Base-by-base conservation (phyloP, 805 yeast species). In the Wickerhamiella spandovensis region DNA sequence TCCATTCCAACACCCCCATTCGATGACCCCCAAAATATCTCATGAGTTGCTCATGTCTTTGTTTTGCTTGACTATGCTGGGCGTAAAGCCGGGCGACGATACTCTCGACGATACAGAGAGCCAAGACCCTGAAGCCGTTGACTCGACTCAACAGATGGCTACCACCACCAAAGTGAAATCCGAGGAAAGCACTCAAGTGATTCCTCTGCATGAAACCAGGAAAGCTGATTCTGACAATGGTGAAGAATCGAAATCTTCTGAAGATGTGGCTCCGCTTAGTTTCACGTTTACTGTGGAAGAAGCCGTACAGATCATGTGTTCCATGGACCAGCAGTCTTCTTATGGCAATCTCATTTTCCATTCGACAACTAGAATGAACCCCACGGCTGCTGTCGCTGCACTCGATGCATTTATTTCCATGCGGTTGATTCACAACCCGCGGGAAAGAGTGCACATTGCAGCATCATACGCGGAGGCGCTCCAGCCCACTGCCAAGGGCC, bases 401-500 rank as follows among this genome's bases (percentile, higher is more conserved):
- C 23, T 54, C 3, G 21, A 46, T 8, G 18, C 20, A 10, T 51
- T 51, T 30, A 5, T 50, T 8, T 42, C 41, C 8, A 48, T 51
- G 4, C 52, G 44, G 6, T 35, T 52, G 6, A 21, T 56, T 20
- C 53, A 53, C 39, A 20, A 32, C 13, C 57, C 56, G 2, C 38
- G 24, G 2, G 48, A 52, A 12, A 49, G 55, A 2, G 37, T 25
- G 22, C 25, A n/a, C 9, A 39, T 15, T 20, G 23, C 43, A 32
- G 18, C 21, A 3, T 7, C 43, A 13, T 18, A 18, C 5, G 43
- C 32, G 23, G 24, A 47, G 37, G 2, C n/a, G 18, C 61, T 86
- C 25, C 97, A 90, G 61, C 95, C 95, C 3, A 86, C 96, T 0
- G 88, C 97, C 0, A 90, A 90, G 60, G 97, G 97, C 1, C 78